Evolutionary conservation across 208 protist species (phyloP), one percentile per base, ranked within the genome.

Genomic region (Entamoeba invadens): DNA sequence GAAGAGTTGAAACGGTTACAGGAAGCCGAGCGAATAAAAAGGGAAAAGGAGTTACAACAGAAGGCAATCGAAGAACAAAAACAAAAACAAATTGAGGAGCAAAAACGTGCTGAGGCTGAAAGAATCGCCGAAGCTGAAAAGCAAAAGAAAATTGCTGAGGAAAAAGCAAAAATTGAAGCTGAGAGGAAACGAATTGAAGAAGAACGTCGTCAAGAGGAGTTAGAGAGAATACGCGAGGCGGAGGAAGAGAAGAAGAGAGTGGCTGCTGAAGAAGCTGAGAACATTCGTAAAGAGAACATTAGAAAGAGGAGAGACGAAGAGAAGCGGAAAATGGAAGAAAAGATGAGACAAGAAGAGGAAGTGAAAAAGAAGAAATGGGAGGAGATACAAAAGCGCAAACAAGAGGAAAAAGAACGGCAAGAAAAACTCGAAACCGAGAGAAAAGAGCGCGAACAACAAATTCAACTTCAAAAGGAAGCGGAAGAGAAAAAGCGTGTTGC

Each of bases 401-500:
- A 94, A 92, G 93, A 42, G 38, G 94, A 93, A 91, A n/a, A 50
- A 94, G 92, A 94, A 77, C 21, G 93, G 50, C 25, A 94, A 94
- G 16, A 31, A 94, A n/a, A 31, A 31, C 31, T 38, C 31, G 57
- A 94, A 44, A 94, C 87, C 10, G 12, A 94, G n/a, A 35, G 57
- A 94, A 94, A 93, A 93, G 31, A 25, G 91, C 57, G 14, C 1
- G 94, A 92, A 51, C 16, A 91, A 45, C 77, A 94, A 25, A 44
- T 45, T 8, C 5, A 46, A 91, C 6, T 35, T 10, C 6, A 92
- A 21, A 46, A 92, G 38, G 10, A 16, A 94, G 50, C 14, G n/a
- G 42, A 44, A 91, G 42, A 92, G 21, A n/a, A 51, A 92, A 46
- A 91, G 68, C 8, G 38, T 21, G 94, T n/a, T 68, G 87, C 21